Base-by-base conservation (phyloP, 371 early-diverging fungal genomes). In the Mucor lusitanicus region DNA sequence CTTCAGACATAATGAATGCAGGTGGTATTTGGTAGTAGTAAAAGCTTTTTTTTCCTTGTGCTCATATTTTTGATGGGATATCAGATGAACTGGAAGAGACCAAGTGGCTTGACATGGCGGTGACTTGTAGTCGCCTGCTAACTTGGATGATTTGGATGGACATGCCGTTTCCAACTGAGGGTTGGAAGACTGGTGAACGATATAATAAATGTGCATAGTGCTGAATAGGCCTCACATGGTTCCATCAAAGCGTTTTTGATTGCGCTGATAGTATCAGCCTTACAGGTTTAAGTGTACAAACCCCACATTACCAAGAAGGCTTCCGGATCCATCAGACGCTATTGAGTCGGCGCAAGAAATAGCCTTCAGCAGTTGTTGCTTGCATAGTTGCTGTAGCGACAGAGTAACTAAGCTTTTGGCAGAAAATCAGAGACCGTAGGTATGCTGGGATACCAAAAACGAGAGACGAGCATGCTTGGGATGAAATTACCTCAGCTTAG, bases 1-100 rank as follows among this genome's bases (percentile, higher is more conserved):
- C 39, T 71, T 76, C 71, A 59, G 70, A 67, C 74, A 74, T 73
- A 6, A 6, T 25, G 53, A 13, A 27, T 53, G 27, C 15, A 27
- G 53, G 54, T 53, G 23, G 39, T 59, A 35, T 48, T 28, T 5
- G 48, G 6, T 28, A 33, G 42, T 33, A 58, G 46, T 28, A 44
- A 57, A 56, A 62, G 54, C 46, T 33, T 44, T 30, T 32, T 59
- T 59, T 35, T 25, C 21, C 39, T 53, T 12, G 15, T 23, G 13
- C 27, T 53, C 23, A 40, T 4, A 13, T 50, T 27, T n/a, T 53
- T 53, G 53, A 27, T 53, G 25, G 25, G 12, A 27, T 27, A 53
- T 25, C 27, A 53, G 53, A 27, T 46, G 46, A 53, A 27, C 12
- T 53, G 53, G 13, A 13, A 25, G 53, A 23, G 53, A 53, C 27